Evolutionary conservation across 495 filamentous ascomycete species (phyloP), one percentile per base, ranked within the genome.

Genomic region (Neurospora hispaniola): DNA sequence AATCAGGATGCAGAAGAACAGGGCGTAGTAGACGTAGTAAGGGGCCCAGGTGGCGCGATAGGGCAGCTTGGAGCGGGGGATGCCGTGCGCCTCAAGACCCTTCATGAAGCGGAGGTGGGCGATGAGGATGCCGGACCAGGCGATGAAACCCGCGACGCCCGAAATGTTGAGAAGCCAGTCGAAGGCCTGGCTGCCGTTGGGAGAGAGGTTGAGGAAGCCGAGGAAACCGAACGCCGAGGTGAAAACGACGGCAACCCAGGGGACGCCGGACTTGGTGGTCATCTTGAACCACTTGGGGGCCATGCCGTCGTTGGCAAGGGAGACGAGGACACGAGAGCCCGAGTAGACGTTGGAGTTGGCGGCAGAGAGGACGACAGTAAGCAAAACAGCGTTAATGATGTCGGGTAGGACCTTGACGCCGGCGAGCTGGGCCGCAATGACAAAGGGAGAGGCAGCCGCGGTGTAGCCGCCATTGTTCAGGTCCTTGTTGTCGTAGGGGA

Each of bases 351-450:
- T 86, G 39, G 88, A 87, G 78, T 87, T 88, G 7, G 85, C 89
- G 35, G 85, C 84, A 5, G 82, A 84, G 14, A 86, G 79, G 18
- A 89, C 89, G 11, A 89, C 88, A 23, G 83, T 84, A n/a, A 91
- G 85, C 66, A 93, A 86, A 42, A 92, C 88, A 39, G 86, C 89
- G 76, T 92, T 93, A 80, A 93, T 90, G 74, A 93, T 88, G 69
- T 89, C 87, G 1, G 91, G 91, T 39, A 93, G 85, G 6, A 88
- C 88, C 8, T 81, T 82, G 74, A 93, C 88, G 73, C 90, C 90
- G 5, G 91, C 91, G 12, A 86, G 80, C 39, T 84, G 78, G 42
- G 91, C 88, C 35, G 91, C 89, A 69, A 93, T 88, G 31, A 92
- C 91, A 70, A 93, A 88, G 5, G 91, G 91, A 4, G 91, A 92